A percentile compares a stretch with the other conserved stretches of the same genome.
These are phyloP conservation scores for Grigorovia transvaalensis DNA, from an alignment of 805 yeast genomes.

Conservation along the genomic window DNA sequence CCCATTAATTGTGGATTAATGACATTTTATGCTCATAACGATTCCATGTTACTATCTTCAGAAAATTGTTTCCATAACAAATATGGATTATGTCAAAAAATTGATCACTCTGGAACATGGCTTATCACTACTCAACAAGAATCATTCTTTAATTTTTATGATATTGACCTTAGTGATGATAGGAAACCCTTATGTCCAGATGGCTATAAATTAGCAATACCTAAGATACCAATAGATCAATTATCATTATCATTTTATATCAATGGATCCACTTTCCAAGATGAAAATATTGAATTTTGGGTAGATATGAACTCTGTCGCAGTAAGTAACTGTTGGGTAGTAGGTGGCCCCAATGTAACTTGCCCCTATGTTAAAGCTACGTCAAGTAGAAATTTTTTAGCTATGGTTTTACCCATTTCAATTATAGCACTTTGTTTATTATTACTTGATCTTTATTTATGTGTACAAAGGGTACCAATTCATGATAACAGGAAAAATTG, in stretches of 20 bases:
- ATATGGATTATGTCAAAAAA: constrained; percentile 46
- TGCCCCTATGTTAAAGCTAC: constrained; percentile 68
- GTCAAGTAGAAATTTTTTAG: constrained; percentile 45
- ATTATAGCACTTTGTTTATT: constrained; percentile 46
- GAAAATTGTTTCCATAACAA: constrained; percentile 51
- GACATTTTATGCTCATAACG: constrained; percentile 11
- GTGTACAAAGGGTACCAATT: constrained; percentile 54
- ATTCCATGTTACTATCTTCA: constrained; percentile 47
- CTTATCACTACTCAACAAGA: constrained; percentile 24
- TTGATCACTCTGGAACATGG: constrained; percentile 36
- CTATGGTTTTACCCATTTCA: constrained; percentile 58
- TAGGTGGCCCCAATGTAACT: constrained; percentile 63
- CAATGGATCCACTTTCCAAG: background rate
- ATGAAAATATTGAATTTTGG: constrained; percentile 37
- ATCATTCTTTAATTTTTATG: constrained; percentile 36
- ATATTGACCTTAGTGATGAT: constrained; percentile 1
- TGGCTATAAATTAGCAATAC: constrained; percentile 35
- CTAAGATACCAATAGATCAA: constrained; percentile 42
- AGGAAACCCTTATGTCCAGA: constrained; percentile 28
- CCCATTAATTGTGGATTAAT: constrained; percentile 40
- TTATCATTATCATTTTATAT: constrained; percentile 15
- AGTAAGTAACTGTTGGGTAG: constrained; percentile 69
- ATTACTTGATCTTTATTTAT: constrained; percentile 42
- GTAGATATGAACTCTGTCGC: constrained; percentile 72
- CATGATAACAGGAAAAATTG: constrained; percentile 60